Percentiles rank a stretch among this genome's conserved stretches.
Evolutionary conservation across 495 filamentous ascomycete species (phyloP).

Genomic region (Collariella sp.): DNA sequence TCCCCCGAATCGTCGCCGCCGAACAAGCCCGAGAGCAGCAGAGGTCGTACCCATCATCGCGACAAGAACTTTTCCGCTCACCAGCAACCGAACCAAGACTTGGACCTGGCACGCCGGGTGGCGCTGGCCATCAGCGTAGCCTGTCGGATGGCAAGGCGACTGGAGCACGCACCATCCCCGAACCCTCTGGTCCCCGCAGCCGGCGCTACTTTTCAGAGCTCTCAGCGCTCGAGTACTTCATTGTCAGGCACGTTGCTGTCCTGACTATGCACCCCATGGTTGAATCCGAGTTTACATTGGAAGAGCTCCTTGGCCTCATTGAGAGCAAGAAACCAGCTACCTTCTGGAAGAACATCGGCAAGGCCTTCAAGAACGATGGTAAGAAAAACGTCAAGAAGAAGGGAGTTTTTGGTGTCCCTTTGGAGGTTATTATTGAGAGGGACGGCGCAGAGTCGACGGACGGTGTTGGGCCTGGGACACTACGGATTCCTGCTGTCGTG

Average conservation of each 20-base stretch:
- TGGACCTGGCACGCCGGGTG: conserved; percentile 9
- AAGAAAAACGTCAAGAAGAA: conserved; percentile 81
- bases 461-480: conserved; percentile 82
- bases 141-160: conserved; percentile 55
- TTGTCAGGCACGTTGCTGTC: conserved; percentile 90
- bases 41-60: conserved; percentile 70
- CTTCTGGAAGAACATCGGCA: conserved; percentile 96
- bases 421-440: conserved; percentile 80
- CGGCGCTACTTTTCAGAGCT: conserved; percentile 95
- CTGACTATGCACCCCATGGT: conserved; percentile 91
- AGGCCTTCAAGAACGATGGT: conserved; percentile 81
- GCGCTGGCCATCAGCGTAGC: conserved; percentile 63
- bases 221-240: conserved; percentile 93
- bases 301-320: conserved; percentile 90
- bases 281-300: conserved; percentile 81
- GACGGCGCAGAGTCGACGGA: conserved; percentile 94
- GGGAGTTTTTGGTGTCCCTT: conserved; percentile 79
- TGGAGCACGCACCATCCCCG: conserved; percentile 38
- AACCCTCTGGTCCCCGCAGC: conserved; percentile 41
- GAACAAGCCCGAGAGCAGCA: conserved; percentile 90
- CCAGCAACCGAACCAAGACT: conserved; percentile 55
- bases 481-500: conserved; percentile 80
- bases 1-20: conserved; percentile 91
- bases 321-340: conserved; percentile 79
- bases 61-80: conserved; percentile 65